These are phyloP conservation scores for Ceratobasidium sp. DNA, from an alignment of 1,284 basidiomycete genomes.

Conservation along the genomic window DNA sequence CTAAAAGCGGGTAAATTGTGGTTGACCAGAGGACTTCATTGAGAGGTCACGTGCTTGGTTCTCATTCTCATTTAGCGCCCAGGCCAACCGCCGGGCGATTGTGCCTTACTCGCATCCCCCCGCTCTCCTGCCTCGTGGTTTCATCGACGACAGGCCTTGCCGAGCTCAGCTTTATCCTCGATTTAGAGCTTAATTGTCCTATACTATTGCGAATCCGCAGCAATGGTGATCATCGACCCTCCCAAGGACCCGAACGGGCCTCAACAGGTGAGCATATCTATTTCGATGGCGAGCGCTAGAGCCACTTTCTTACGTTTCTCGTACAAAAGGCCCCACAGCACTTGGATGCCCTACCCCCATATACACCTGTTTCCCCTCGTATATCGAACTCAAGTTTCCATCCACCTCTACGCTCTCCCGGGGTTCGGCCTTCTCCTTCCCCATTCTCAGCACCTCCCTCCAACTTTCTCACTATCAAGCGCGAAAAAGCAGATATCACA, in stretches of 20 bases:
- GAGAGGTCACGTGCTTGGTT: neutral
- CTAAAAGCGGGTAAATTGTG: too few species aligned
- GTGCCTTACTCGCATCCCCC: neutral
- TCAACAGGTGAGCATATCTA: slow-evolving; percentile 10
- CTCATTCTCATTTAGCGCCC: too few species aligned
- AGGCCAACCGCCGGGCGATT: neutral
- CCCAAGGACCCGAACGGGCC: slow-evolving; percentile 23
- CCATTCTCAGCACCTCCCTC: slow-evolving; percentile 32
- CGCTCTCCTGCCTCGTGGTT: slow-evolving; percentile 1
- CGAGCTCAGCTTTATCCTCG: neutral
- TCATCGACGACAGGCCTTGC: neutral
- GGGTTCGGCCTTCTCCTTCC: slow-evolving; percentile 9
- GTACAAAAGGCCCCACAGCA: slow-evolving; percentile 1
- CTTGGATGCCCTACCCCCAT: slow-evolving; percentile 1
- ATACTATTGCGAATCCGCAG: slow-evolving; percentile 29
- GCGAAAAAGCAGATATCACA: slow-evolving; percentile 28
- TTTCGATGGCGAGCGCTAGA: neutral
- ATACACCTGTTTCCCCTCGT: slow-evolving; percentile 5
- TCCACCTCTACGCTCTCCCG: slow-evolving; percentile 22
- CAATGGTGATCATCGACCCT: slow-evolving; percentile 29
- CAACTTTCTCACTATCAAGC: slow-evolving; percentile 28
- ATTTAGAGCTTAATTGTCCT: neutral
- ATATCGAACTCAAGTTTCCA: neutral
- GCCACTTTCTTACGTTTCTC: neutral
- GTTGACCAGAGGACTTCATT: neutral